phyloP scores from a whole-genome alignment of 1,139 yeast genomes.

The Blastobotrys elegans region DNA sequence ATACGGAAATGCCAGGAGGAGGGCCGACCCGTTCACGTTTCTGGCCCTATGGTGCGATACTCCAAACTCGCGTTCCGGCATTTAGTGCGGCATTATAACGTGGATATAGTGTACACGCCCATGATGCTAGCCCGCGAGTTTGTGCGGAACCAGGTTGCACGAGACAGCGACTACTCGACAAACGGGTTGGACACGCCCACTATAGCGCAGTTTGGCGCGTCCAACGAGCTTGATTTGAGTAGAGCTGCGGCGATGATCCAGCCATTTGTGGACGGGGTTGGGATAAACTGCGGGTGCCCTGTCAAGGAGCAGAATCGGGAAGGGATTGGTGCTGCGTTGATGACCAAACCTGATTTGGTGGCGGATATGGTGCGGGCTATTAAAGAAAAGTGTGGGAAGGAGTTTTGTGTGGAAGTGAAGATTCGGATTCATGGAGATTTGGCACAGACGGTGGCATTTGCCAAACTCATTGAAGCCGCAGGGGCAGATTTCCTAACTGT shows the following conservation, averaged over 20 bases:
- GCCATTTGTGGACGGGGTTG: conserved; percentile 90
- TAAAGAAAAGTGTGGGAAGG: conserved; percentile 59
- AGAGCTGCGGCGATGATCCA: conserved; percentile 84
- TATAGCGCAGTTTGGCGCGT: conserved; percentile 88
- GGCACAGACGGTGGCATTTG: conserved; percentile 67
- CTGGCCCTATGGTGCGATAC: conserved; percentile 98
- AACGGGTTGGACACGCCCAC: conserved; percentile 63
- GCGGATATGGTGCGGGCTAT: conserved; percentile 81
- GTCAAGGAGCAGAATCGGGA: conserved; percentile 91
- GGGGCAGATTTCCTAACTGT: conserved; percentile 94
- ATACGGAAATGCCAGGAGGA: conserved; percentile 42
- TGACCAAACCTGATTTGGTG: conserved; percentile 77
- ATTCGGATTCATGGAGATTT: conserved; percentile 80
- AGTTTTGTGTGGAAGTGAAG: conserved; percentile 77
- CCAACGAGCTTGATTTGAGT: conserved; percentile 75
- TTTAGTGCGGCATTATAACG: conserved; percentile 63
- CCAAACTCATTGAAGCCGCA: conserved; percentile 66
- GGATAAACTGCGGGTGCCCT: conserved; percentile 96
- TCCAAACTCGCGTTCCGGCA: conserved; percentile 90
- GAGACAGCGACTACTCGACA: conserved; percentile 81
- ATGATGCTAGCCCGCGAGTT: conserved; percentile 96
- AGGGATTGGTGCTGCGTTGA: conserved; percentile 95
- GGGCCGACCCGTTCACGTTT: conserved; percentile 64
- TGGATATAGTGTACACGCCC: conserved; percentile 88
- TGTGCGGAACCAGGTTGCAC: conserved; percentile 76